A percentile compares a stretch with the other conserved stretches of the same genome.
Conservation (phyloP, 164 flowering plant species). For the Macadamia tetraphylla region DNA sequence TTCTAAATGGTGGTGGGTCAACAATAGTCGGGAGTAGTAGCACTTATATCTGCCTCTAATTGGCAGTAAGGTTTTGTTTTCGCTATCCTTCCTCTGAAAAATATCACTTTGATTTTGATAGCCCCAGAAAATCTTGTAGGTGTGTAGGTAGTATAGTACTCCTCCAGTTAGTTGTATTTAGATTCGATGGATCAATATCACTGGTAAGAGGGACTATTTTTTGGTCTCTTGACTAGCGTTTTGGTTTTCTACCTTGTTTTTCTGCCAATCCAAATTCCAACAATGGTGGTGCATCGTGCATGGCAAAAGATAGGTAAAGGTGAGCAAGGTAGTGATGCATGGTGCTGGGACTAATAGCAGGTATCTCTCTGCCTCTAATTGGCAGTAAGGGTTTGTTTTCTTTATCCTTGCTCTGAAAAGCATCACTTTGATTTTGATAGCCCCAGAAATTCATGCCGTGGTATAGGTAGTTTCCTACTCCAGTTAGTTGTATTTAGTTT, state of each 20-base stretch:
- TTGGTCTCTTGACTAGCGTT: slow-evolving; percentile 13
- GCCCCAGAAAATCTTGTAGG: slow-evolving; percentile 8
- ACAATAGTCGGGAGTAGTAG: slow-evolving; percentile 10
- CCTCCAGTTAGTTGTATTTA: slow-evolving; percentile 22
- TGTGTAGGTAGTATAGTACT: slow-evolving; percentile 12
- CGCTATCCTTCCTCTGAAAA: slow-evolving; percentile 12
- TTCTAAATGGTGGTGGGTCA: slow-evolving; percentile 10
- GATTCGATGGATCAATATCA: slow-evolving; percentile 23
- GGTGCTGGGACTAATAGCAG: slow-evolving; percentile 20
- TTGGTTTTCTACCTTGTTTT: slow-evolving; percentile 11
- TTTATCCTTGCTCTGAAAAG: slow-evolving; percentile 12
- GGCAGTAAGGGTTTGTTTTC: slow-evolving; percentile 19
- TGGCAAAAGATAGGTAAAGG: slow-evolving; percentile 33
- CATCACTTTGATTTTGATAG: slow-evolving; percentile 5
- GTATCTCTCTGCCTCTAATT: slow-evolving; percentile 15
- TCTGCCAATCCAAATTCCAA: slow-evolving; percentile 23
- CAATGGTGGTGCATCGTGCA: slow-evolving; percentile 38
- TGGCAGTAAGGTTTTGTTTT: slow-evolving; percentile 20
- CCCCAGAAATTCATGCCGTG: slow-evolving; percentile 8
- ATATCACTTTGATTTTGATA: slow-evolving; percentile 3
- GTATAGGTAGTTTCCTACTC: slow-evolving; percentile 16
- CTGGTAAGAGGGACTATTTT: slow-evolving; percentile 40
- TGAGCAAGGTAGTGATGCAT: slow-evolving; percentile 45
- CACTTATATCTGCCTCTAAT: slow-evolving; percentile 18
- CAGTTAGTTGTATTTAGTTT: slow-evolving; percentile 22